A percentile compares a stretch with the other conserved stretches of the same genome.
These are phyloP conservation scores for Cicer cuneatum DNA, from an alignment of 306 rosid species.

Conservation along the genomic window DNA sequence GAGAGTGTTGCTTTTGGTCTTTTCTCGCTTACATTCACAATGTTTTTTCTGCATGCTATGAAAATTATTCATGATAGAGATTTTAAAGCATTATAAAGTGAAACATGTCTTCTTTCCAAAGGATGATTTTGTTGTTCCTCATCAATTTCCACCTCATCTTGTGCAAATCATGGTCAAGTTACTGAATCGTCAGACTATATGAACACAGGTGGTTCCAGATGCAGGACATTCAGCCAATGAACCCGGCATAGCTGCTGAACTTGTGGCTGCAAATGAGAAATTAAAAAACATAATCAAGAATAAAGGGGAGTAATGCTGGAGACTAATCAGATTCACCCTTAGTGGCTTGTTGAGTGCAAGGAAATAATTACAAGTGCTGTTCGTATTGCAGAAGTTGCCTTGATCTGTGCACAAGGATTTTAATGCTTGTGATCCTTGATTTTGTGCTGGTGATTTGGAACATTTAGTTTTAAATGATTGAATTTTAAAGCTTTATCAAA, in stretches of 20 bases:
- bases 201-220: slow-evolving; percentile 79
- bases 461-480: neutral
- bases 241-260: slow-evolving; percentile 87
- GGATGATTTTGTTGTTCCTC: neutral
- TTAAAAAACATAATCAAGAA: slow-evolving; percentile 62
- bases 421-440: neutral
- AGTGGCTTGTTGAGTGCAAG: slow-evolving; percentile 11
- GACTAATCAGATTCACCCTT: slow-evolving; percentile 19
- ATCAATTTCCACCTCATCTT: neutral
- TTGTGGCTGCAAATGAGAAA: slow-evolving; percentile 90
- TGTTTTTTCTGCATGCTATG: slow-evolving; percentile 37
- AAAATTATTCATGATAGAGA: neutral
- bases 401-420: neutral
- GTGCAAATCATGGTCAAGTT: slow-evolving; percentile 29
- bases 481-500: neutral
- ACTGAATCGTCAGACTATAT: slow-evolving; percentile 33
- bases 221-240: slow-evolving; percentile 98
- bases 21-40: slow-evolving; percentile 15
- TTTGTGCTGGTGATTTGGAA: neutral
- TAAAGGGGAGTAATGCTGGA: slow-evolving; percentile 49
- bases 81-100: slow-evolving; percentile 4
- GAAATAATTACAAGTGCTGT: slow-evolving; percentile 21
- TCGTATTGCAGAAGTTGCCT: neutral
- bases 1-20: slow-evolving; percentile 29
- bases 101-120: neutral